A percentile compares a stretch with the other conserved stretches of the same genome.
Conservation (phyloP, 2,329 filamentous ascomycete species). For the Alternaria consortialis region DNA sequence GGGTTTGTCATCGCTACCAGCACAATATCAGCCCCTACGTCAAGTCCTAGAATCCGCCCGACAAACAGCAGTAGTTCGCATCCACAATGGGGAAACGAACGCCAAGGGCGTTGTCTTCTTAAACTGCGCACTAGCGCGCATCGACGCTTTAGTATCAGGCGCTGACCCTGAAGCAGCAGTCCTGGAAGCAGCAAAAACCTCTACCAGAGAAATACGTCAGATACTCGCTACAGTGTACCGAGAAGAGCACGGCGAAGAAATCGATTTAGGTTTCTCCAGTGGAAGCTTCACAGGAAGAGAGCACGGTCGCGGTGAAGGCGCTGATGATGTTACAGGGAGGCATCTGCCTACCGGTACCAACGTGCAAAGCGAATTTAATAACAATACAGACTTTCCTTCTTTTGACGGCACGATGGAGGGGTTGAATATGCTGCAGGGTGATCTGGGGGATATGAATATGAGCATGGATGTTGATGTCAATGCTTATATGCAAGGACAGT, state of each 20-base stretch:
- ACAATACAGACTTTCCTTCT: background rate
- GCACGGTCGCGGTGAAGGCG: constrained; percentile 24
- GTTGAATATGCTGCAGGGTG: constrained; percentile 5
- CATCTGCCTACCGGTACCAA: constrained; percentile 1
- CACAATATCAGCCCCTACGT: constrained; percentile 25
- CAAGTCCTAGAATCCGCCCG: constrained; percentile 18
- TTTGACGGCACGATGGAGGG: constrained; percentile 2
- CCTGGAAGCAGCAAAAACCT: constrained; percentile 28
- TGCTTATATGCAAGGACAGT: constrained; percentile 13
- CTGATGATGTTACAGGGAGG: constrained; percentile 3
- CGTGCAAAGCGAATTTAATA: background rate
- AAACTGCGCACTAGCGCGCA: constrained; percentile 30
- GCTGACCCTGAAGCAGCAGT: constrained; percentile 28
- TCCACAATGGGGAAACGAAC: constrained; percentile 39
- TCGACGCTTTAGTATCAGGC: constrained; percentile 32
- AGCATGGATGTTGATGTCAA: constrained; percentile 9
- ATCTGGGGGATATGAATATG: constrained; percentile 3
- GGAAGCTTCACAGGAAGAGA: constrained; percentile 9
- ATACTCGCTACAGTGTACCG: constrained; percentile 30
- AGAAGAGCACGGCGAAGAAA: constrained; percentile 32
- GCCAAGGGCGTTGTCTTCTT: constrained; percentile 35
- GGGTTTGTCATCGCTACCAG: constrained; percentile 8
- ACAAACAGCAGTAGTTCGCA: constrained; percentile 18
- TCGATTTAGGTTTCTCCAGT: constrained; percentile 23
- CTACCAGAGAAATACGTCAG: constrained; percentile 17